Percentiles rank a stretch among this genome's conserved stretches.
Conservation (phyloP, 2,329 filamentous ascomycete species). For the Bipolaris gigantea region DNA sequence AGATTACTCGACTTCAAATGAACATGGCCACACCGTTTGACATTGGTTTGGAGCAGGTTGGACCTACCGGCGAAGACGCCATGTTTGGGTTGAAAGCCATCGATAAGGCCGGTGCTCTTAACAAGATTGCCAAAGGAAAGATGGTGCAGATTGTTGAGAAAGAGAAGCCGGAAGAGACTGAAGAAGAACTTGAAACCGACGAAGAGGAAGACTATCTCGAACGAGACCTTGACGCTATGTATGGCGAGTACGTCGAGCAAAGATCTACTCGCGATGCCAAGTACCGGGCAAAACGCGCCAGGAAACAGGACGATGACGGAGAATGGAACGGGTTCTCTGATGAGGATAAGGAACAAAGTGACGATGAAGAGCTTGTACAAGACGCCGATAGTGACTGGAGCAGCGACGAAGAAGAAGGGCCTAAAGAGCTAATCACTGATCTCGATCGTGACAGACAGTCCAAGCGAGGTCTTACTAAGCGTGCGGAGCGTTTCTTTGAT, state of each 20-base stretch:
- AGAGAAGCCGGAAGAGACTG: conserved; percentile 51
- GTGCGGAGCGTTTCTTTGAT: conserved; percentile 86
- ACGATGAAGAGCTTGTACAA: conserved; percentile 60
- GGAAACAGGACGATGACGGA: conserved; percentile 70
- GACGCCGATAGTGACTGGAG: conserved; percentile 66
- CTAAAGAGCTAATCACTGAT: conserved; percentile 62
- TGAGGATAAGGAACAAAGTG: conserved; percentile 58
- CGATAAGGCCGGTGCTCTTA: conserved; percentile 72
- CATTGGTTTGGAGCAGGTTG: conserved; percentile 86
- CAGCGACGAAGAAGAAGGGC: conserved; percentile 58
- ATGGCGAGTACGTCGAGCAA: conserved; percentile 79
- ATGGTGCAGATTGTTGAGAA: conserved; percentile 70
- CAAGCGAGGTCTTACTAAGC: conserved; percentile 71
- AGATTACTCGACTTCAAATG: conserved; percentile 94
- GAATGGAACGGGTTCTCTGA: conserved; percentile 91
- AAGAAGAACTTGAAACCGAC: conserved; percentile 62
- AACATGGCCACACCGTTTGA: conserved; percentile 96
- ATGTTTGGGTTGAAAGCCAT: conserved; percentile 86
- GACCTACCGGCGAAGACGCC: conserved; percentile 74
- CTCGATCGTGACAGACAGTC: conserved; percentile 59
- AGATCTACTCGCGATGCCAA: conserved; percentile 82
- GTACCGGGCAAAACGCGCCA: conserved; percentile 83
- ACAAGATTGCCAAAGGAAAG: conserved; percentile 72
- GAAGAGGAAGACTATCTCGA: conserved; percentile 83
- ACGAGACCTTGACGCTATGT: conserved; percentile 81